Conservation (phyloP, 768 basidiomycete species). For the Chlorophyllum brunneum region DNA sequence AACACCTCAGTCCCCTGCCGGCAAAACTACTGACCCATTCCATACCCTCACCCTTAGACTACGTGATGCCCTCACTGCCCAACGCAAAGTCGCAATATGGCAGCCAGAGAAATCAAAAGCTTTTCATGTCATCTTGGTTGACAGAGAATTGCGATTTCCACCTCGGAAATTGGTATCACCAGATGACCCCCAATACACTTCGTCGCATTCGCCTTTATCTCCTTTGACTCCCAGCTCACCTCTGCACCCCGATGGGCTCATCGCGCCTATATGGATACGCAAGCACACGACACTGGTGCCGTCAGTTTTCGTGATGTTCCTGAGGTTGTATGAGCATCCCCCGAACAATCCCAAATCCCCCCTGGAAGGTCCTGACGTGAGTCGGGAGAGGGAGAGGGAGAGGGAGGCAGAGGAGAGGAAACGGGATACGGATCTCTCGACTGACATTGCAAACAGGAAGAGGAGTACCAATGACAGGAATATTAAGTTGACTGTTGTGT, state of each 20-base stretch:
- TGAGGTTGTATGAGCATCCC: conserved; percentile 73
- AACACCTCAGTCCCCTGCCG: conserved; percentile 20
- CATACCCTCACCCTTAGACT: conserved; percentile 53
- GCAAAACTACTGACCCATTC: conserved; percentile 57
- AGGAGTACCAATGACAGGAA: conserved; percentile 77
- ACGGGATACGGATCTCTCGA: conserved; percentile 72
- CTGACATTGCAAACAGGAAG: conserved; percentile 78
- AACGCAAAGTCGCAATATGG: conserved; percentile 67
- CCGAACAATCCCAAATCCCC: conserved; percentile 43
- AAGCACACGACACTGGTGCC: conserved; percentile 93
- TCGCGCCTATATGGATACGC: conserved; percentile 96
- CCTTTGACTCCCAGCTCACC: conserved; percentile 88
- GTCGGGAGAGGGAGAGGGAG: conserved; percentile 48
- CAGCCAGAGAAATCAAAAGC: conserved; percentile 65
- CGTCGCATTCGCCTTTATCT: conserved; percentile 87
- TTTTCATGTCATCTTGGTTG: conserved; percentile 84
- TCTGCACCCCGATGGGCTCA: conserved; percentile 89
- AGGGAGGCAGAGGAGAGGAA: conserved; percentile 65
- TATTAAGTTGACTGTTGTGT: conserved; percentile 91
- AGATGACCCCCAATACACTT: conserved; percentile 52
- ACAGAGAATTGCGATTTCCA: conserved; percentile 81
- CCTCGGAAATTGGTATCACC: conserved; percentile 72
- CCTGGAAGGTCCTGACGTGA: conserved; percentile 48
- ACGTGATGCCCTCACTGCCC: conserved; percentile 62
- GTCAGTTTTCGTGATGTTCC: conserved; percentile 89